phyloP scores from a whole-genome alignment of 345 rosid species.

The Lumnitzera racemosa region DNA sequence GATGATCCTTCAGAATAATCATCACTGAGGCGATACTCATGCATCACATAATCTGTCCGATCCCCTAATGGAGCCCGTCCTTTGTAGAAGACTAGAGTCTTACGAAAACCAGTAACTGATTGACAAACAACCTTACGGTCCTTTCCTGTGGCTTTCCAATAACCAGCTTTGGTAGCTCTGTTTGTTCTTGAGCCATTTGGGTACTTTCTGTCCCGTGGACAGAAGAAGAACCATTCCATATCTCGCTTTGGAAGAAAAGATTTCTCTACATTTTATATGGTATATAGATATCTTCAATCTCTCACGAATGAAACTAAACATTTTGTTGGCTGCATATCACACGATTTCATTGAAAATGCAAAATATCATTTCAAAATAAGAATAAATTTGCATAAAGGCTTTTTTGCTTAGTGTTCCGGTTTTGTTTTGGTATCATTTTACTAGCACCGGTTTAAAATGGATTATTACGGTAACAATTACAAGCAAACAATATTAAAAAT shows the following conservation, averaged over 20 bases:
- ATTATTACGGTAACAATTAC: background rate
- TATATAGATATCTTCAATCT: too few species aligned
- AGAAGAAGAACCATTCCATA: constrained; percentile 93
- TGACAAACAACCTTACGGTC: constrained; percentile 62
- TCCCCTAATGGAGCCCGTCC: constrained; percentile 81
- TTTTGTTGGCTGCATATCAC: too few species aligned
- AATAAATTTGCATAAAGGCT: too few species aligned
- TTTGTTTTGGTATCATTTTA: background rate
- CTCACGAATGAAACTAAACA: too few species aligned
- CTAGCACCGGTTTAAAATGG: background rate
- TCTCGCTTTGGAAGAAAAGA: constrained; percentile 75
- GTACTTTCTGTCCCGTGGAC: constrained; percentile 74
- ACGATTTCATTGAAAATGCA: too few species aligned
- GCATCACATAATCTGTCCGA: constrained; percentile 75
- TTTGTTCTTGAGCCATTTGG: constrained; percentile 80
- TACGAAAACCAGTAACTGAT: constrained; percentile 42
- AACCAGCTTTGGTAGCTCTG: constrained; percentile 82
- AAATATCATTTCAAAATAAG: too few species aligned
- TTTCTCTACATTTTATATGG: constrained; percentile 37
- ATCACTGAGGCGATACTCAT: constrained; percentile 72
- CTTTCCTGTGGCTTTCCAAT: constrained; percentile 94
- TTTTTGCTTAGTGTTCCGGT: too few species aligned
- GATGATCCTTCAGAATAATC: constrained; percentile 35
- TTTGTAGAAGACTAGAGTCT: constrained; percentile 70
- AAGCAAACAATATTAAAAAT: background rate